These are phyloP conservation scores for Arxiozyma heterogenica DNA, from an alignment of 1,139 yeast species.

Conservation along the genomic window DNA sequence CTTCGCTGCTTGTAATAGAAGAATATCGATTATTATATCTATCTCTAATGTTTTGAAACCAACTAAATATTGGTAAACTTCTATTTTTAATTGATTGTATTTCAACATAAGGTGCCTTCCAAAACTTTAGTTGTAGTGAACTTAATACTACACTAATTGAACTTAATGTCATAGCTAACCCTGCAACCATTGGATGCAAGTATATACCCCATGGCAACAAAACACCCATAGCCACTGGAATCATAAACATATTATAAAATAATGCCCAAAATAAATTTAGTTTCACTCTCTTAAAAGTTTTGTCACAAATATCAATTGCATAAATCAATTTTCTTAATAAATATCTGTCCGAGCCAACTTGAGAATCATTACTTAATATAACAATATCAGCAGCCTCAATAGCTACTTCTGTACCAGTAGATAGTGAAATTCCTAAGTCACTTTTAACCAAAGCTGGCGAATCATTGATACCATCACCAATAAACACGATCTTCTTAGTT, in stretches of 20 bases:
- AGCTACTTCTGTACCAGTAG: constrained; percentile 92
- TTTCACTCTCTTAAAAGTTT: constrained; percentile 68
- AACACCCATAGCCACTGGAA: constrained; percentile 94
- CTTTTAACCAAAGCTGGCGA: constrained; percentile 91
- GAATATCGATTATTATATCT: not conserved
- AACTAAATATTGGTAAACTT: not conserved
- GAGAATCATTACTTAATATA: constrained; percentile 35
- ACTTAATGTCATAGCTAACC: constrained; percentile 88
- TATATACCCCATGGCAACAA: constrained; percentile 69
- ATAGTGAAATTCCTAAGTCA: constrained; percentile 81
- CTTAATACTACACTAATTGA: constrained; percentile 82
- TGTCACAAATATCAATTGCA: constrained; percentile 62
- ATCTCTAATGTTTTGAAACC: not conserved
- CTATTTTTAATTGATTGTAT: not conserved
- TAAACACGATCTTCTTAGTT: constrained; percentile 45
- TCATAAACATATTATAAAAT: constrained; percentile 74
- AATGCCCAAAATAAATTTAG: constrained; percentile 80
- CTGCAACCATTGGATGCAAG: constrained; percentile 83
- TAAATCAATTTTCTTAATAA: constrained; percentile 59
- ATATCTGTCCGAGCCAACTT: constrained; percentile 17
- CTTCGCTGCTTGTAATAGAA: not conserved
- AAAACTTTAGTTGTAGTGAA: constrained; percentile 58
- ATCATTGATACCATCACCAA: constrained; percentile 96
- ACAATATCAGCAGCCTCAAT: constrained; percentile 93
- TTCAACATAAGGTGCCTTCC: constrained; percentile 39